Evolutionary conservation across 257 asterid genomes (phyloP).

Genomic region (Avicennia marina): DNA sequence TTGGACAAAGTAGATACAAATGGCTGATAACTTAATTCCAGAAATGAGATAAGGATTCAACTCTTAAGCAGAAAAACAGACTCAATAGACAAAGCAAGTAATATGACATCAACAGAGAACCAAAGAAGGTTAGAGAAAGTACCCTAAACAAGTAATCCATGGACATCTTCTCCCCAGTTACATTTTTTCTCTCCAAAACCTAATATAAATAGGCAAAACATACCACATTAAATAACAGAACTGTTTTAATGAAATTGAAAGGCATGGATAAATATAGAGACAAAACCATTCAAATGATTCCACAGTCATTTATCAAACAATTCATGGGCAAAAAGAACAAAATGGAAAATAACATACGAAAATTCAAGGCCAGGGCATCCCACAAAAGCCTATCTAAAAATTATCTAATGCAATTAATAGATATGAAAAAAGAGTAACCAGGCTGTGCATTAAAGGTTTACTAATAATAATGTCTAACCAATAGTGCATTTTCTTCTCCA

Average conservation of each 20-base stretch:
- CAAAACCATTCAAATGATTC: neutral
- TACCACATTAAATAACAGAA: constrained; percentile 1
- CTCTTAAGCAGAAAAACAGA: neutral
- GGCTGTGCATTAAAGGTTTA: too few relatives aligned
- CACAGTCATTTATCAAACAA: neutral
- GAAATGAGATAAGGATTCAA: too few relatives aligned
- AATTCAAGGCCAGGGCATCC: neutral
- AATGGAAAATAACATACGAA: neutral
- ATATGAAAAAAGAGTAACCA: too few relatives aligned
- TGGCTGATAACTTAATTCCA: neutral
- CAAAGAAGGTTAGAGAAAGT: constrained; percentile 21
- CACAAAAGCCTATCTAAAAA: neutral
- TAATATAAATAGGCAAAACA: constrained; percentile 25
- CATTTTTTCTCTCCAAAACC: constrained; percentile 67
- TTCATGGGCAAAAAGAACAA: neutral
- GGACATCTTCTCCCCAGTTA: constrained; percentile 39
- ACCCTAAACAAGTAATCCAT: constrained; percentile 67
- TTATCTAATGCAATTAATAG: neutral
- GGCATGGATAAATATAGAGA: neutral
- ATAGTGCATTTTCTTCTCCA: neutral
- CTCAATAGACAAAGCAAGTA: neutral
- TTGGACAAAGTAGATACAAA: neutral
- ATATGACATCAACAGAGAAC: neutral
- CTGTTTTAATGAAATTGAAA: neutral
- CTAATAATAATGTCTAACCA: neutral